A percentile compares a stretch with the other conserved stretches of the same genome.
Evolutionary conservation across 768 basidiomycete species (phyloP).

Genomic region (Strobilomyces confusus): DNA sequence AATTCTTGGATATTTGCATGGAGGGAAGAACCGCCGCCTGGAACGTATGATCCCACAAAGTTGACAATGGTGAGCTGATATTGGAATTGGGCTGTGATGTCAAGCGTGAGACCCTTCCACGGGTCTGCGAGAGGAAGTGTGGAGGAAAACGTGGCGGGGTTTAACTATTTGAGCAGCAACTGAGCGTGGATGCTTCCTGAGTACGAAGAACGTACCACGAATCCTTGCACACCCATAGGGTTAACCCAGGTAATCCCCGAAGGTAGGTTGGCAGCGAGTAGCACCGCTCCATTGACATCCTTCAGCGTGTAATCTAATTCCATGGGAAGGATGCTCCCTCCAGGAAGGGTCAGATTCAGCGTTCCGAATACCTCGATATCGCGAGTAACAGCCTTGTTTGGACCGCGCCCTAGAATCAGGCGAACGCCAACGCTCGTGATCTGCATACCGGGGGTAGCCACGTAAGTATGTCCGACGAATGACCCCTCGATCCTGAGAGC

Average conservation of each 20-base stretch:
- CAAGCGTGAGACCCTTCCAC: constrained; percentile 1
- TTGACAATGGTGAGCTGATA: background rate
- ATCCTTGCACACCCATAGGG: constrained; percentile 5
- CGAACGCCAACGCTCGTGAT: constrained; percentile 3
- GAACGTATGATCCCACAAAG: background rate
- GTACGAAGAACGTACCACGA: background rate
- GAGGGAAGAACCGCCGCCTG: background rate
- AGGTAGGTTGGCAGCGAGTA: background rate
- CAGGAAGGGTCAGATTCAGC: background rate
- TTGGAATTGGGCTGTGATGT: background rate
- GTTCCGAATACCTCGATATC: background rate
- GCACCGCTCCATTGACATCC: background rate
- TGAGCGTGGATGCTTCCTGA: background rate
- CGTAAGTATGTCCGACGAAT: background rate
- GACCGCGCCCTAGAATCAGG: background rate
- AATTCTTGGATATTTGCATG: background rate
- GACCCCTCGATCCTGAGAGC: background rate
- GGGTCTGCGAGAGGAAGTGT: background rate
- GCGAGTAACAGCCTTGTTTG: background rate
- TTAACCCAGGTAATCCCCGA: constrained; percentile 1
- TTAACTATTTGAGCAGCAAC: background rate
- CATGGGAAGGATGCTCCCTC: background rate
- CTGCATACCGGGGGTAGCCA: background rate
- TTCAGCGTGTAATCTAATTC: constrained; percentile 3
- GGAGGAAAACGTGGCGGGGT: background rate